A percentile compares a stretch with the other conserved stretches of the same genome.
Evolutionary conservation across 2,329 filamentous ascomycete genomes (phyloP).

Genomic region (Diaporthe citrichinensis): DNA sequence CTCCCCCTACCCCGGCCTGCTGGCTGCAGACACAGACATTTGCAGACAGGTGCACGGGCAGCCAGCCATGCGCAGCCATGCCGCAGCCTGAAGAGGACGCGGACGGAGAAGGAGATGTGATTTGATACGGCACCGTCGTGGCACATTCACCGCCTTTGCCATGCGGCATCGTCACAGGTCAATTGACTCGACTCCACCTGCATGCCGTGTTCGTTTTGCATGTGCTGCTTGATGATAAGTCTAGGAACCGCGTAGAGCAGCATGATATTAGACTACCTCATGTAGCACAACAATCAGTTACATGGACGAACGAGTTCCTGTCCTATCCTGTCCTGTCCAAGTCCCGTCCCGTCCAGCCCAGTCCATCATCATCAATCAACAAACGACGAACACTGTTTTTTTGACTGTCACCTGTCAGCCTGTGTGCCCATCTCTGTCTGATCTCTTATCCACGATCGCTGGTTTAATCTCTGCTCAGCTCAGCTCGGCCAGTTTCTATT

Average conservation of each 20-base stretch:
- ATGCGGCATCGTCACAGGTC: slow-evolving; percentile 33
- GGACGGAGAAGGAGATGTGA: neutral
- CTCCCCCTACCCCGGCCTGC: neutral
- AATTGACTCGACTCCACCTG: slow-evolving; percentile 34
- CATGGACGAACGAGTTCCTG: neutral
- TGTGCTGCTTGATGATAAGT: slow-evolving; percentile 5
- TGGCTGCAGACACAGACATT: neutral
- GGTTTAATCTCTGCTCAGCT: slow-evolving; percentile 9
- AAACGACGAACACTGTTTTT: neutral
- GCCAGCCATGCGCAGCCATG: slow-evolving; percentile 22
- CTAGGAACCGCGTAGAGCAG: slow-evolving; percentile 1
- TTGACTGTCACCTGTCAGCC: neutral
- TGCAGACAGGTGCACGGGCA: slow-evolving; percentile 5
- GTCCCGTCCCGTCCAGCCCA: neutral
- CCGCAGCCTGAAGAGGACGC: neutral
- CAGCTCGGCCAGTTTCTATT: slow-evolving; percentile 13
- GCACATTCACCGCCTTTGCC: slow-evolving; percentile 31
- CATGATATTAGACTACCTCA: neutral
- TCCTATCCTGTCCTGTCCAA: neutral
- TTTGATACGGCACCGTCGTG: slow-evolving; percentile 28
- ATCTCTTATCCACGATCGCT: neutral
- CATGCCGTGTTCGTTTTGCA: slow-evolving; percentile 8
- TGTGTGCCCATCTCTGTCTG: neutral
- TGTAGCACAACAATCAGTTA: neutral
- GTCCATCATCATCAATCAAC: neutral